Evolutionary conservation across 805 yeast species (phyloP).

Genomic region (Komagataella ulmi): DNA sequence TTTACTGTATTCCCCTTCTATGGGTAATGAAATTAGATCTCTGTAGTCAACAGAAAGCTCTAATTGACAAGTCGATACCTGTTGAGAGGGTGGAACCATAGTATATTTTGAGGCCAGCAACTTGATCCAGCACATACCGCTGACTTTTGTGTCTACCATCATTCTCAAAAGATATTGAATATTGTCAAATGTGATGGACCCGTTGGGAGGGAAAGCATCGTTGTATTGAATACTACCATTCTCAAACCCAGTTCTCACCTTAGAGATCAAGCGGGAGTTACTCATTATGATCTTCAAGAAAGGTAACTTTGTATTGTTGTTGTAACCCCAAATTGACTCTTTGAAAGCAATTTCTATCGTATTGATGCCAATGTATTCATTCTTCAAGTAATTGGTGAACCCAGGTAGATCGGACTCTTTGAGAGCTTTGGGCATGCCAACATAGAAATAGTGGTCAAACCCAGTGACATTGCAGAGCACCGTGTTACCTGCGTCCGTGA

Average conservation of each 20-base stretch:
- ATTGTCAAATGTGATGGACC: constrained; percentile 75
- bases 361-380: constrained; percentile 42
- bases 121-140: constrained; percentile 97
- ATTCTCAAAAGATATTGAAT: constrained; percentile 73
- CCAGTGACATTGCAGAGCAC: constrained; percentile 85
- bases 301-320: constrained; percentile 64
- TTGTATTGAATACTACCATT: constrained; percentile 61
- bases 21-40: constrained; percentile 63
- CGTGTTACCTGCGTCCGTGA: constrained; percentile 78
- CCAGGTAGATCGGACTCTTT: constrained; percentile 32
- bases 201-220: constrained; percentile 44
- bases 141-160: constrained; percentile 86
- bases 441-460: constrained; percentile 81
- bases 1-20: constrained; percentile 89
- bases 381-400: constrained; percentile 17
- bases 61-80: constrained; percentile 70
- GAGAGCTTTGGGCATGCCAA: constrained; percentile 80
- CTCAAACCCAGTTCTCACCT: constrained; percentile 71
- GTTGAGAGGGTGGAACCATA: constrained; percentile 20
- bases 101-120: constrained; percentile 64
- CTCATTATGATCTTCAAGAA: constrained; percentile 63
- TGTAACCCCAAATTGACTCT: constrained; percentile 90
- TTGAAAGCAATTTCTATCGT: constrained; percentile 53
- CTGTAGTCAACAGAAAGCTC: constrained; percentile 63
- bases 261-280: constrained; percentile 54